Evolutionary conservation across 305 asterid species (phyloP).

Genomic region (Fraxinus sp.): DNA sequence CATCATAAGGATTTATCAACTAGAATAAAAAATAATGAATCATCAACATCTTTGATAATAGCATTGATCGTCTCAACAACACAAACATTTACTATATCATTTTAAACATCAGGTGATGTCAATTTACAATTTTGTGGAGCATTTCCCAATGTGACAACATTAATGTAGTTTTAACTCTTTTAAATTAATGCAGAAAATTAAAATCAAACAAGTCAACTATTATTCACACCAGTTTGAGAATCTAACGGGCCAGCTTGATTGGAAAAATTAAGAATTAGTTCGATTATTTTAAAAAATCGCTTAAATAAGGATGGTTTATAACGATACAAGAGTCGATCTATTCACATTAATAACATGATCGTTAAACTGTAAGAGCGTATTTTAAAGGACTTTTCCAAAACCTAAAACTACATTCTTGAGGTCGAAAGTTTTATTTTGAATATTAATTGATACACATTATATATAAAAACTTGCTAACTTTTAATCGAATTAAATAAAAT

Average conservation of each 20-base stretch:
- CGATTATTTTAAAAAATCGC: neutral
- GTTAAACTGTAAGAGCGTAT: neutral
- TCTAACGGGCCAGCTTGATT: too few relatives aligned
- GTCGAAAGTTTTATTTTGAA: neutral
- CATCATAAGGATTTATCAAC: too few relatives aligned
- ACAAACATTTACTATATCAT: too few relatives aligned
- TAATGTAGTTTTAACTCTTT: neutral
- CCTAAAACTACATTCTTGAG: neutral
- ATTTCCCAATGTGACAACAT: too few relatives aligned
- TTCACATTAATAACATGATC: neutral
- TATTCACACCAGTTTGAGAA: neutral
- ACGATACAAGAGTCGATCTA: neutral
- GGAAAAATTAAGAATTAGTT: neutral
- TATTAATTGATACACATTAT: too few relatives aligned
- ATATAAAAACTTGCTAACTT: neutral
- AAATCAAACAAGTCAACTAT: neutral
- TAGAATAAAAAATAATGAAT: too few relatives aligned
- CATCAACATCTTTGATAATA: too few relatives aligned
- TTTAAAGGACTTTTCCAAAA: neutral
- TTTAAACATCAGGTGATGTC: too few relatives aligned
- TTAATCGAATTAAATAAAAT: neutral
- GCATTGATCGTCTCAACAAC: too few relatives aligned
- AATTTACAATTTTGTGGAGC: too few relatives aligned
- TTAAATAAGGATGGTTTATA: neutral
- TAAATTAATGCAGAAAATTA: neutral